Percentiles rank a stretch among this genome's conserved stretches.
phyloP scores from a whole-genome alignment of 129 eudicot species.

The Gnaphalium uliginosum region DNA sequence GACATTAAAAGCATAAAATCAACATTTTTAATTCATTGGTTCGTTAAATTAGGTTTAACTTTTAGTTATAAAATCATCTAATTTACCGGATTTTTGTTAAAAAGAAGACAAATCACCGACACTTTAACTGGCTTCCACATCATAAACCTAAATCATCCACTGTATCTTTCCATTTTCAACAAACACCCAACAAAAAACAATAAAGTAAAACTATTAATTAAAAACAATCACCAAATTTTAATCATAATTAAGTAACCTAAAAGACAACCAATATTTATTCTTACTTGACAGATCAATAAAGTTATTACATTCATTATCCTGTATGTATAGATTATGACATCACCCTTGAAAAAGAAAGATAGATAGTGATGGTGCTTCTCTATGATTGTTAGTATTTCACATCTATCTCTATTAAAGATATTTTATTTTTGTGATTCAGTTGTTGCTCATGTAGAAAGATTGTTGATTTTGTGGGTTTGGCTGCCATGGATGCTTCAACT shows the following conservation, averaged over 20 bases:
- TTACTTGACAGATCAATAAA: slow-evolving; percentile 26
- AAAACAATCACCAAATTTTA: slow-evolving; percentile 6
- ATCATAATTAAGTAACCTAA: slow-evolving; percentile 19
- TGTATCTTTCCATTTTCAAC: slow-evolving; percentile 17
- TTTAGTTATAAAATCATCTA: not conserved
- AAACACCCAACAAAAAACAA: not conserved
- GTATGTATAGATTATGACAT: slow-evolving; percentile 21
- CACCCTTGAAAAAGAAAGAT: slow-evolving; percentile 14
- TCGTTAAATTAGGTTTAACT: slow-evolving; percentile 13
- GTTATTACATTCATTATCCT: slow-evolving; percentile 13
- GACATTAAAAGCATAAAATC: not conserved
- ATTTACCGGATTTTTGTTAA: not conserved
- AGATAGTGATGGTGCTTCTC: slow-evolving; percentile 24
- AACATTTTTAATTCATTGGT: not conserved
- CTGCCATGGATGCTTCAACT: slow-evolving; percentile 35
- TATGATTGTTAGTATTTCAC: slow-evolving; percentile 31
- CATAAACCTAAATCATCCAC: not conserved
- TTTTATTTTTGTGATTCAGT: slow-evolving; percentile 6
- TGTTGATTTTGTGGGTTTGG: slow-evolving; percentile 19
- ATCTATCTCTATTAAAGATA: slow-evolving; percentile 2
- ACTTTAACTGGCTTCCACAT: slow-evolving; percentile 25
- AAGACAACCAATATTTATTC: slow-evolving; percentile 24
- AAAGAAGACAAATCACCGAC: slow-evolving; percentile 29
- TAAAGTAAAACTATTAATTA: not conserved
- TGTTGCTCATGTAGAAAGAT: slow-evolving; percentile 38